Percentiles rank a stretch among this genome's conserved stretches.
Conservation (phyloP, 2,329 filamentous ascomycete species). For the Botrytis hyacinthi region DNA sequence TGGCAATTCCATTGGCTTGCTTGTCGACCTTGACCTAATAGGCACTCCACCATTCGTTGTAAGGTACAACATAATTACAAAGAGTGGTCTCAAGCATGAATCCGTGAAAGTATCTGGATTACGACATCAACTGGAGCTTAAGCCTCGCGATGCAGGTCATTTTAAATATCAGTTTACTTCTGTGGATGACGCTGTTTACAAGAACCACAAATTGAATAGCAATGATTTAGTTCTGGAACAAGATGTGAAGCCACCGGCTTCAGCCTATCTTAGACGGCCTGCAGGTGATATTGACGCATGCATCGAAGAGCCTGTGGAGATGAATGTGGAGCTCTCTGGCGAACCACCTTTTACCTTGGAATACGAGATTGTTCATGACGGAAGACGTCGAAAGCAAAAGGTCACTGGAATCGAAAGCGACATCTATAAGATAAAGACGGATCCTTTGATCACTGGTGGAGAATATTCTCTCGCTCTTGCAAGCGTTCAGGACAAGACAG, state of each 20-base stretch:
- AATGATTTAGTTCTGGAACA: slow-evolving; percentile 70
- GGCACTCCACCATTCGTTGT: slow-evolving; percentile 91
- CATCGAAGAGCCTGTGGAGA: slow-evolving; percentile 74
- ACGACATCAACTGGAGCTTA: slow-evolving; percentile 80
- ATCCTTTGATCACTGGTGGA: slow-evolving; percentile 72
- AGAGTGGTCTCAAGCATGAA: slow-evolving; percentile 47
- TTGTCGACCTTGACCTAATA: slow-evolving; percentile 83
- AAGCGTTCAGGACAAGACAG: slow-evolving; percentile 80
- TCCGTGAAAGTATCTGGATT: slow-evolving; percentile 63
- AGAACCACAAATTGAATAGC: slow-evolving; percentile 59
- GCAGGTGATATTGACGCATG: slow-evolving; percentile 65
- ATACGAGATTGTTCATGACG: slow-evolving; percentile 89
- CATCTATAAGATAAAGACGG: slow-evolving; percentile 71
- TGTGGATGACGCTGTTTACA: slow-evolving; percentile 81
- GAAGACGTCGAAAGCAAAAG: slow-evolving; percentile 71
- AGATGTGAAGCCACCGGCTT: slow-evolving; percentile 88
- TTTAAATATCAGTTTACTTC: slow-evolving; percentile 84
- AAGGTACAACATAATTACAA: slow-evolving; percentile 68
- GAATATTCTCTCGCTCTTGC: slow-evolving; percentile 86
- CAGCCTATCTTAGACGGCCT: slow-evolving; percentile 64
- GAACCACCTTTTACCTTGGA: slow-evolving; percentile 86
- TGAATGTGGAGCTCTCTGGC: slow-evolving; percentile 73
- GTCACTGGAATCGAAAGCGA: slow-evolving; percentile 61
- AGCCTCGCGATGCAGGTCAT: slow-evolving; percentile 74
- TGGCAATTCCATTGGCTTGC: slow-evolving; percentile 85